Conservation (phyloP, 495 filamentous ascomycete genomes). For the Immersiella caudata region DNA sequence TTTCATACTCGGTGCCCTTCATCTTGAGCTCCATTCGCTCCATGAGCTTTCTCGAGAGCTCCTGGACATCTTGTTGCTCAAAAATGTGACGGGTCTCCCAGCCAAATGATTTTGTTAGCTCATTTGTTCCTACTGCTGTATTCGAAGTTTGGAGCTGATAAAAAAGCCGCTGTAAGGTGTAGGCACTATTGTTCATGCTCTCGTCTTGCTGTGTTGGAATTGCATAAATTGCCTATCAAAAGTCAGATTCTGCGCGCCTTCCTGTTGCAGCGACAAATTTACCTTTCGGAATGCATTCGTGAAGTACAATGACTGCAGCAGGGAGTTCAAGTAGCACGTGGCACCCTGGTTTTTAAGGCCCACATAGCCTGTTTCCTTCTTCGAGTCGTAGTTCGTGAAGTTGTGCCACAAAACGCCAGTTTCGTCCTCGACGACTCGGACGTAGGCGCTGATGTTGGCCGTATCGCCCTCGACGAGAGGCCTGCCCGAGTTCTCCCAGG, state of each 20-base stretch:
- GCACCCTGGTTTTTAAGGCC: slow-evolving; percentile 97
- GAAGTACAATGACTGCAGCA: slow-evolving; percentile 95
- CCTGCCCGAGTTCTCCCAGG: slow-evolving; percentile 63
- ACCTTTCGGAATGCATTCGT: slow-evolving; percentile 97
- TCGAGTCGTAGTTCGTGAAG: slow-evolving; percentile 97
- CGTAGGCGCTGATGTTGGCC: slow-evolving; percentile 88
- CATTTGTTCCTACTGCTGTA: slow-evolving; percentile 80
- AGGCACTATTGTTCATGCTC: slow-evolving; percentile 83
- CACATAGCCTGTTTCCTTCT: slow-evolving; percentile 97
- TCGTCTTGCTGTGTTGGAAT: slow-evolving; percentile 88
- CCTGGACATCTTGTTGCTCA: slow-evolving; percentile 98
- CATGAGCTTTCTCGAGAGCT: slow-evolving; percentile 94
- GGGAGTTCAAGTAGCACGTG: slow-evolving; percentile 97
- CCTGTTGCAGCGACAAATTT: slow-evolving; percentile 20
- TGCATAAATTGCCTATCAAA: slow-evolving; percentile 82
- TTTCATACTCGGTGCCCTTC: slow-evolving; percentile 96
- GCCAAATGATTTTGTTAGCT: slow-evolving; percentile 93
- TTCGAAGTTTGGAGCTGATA: slow-evolving; percentile 87
- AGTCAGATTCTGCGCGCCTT: slow-evolving; percentile 13
- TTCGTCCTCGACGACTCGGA: slow-evolving; percentile 92
- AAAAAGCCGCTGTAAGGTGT: slow-evolving; percentile 91
- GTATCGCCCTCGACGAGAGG: slow-evolving; percentile 88
- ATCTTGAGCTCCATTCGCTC: slow-evolving; percentile 94
- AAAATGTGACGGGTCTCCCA: slow-evolving; percentile 99
- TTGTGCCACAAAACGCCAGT: slow-evolving; percentile 99